Percentiles rank a stretch among this genome's conserved stretches.
phyloP scores from a whole-genome alignment of 2,329 filamentous ascomycete genomes.

The Claviceps monticola region DNA sequence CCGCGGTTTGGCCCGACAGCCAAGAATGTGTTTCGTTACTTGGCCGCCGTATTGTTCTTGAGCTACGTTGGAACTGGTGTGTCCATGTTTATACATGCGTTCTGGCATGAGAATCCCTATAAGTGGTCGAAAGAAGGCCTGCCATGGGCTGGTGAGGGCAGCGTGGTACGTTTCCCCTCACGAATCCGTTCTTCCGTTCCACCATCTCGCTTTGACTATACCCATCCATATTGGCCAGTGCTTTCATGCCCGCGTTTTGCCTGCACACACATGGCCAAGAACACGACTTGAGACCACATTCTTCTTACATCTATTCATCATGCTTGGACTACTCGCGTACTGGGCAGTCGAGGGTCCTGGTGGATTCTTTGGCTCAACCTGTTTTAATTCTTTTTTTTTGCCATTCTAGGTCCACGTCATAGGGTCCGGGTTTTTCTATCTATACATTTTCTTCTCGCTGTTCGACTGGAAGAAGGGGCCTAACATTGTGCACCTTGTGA shows the following conservation, averaged over 20 bases:
- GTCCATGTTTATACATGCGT: slow-evolving; percentile 60
- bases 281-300: too few relatives aligned
- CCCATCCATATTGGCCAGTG: too few relatives aligned
- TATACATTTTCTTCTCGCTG: slow-evolving; percentile 73
- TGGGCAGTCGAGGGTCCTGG: too few relatives aligned
- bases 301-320: too few relatives aligned
- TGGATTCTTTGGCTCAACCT: not conserved
- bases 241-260: too few relatives aligned
- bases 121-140: slow-evolving; percentile 31
- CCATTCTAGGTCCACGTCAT: slow-evolving; percentile 64
- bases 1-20: slow-evolving; percentile 49
- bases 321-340: too few relatives aligned
- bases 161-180: slow-evolving; percentile 44
- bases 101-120: slow-evolving; percentile 31
- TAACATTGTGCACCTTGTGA: slow-evolving; percentile 61
- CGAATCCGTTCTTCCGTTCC: not conserved
- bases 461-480: slow-evolving; percentile 74
- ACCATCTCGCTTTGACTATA: not conserved
- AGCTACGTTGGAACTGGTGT: slow-evolving; percentile 65
- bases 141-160: slow-evolving; percentile 63
- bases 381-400: not conserved
- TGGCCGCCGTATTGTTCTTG: slow-evolving; percentile 55
- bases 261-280: too few relatives aligned
- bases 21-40: slow-evolving; percentile 61
- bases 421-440: slow-evolving; percentile 75